Conservation (phyloP, 768 basidiomycete species). For the Lactifluus subvellereus region DNA sequence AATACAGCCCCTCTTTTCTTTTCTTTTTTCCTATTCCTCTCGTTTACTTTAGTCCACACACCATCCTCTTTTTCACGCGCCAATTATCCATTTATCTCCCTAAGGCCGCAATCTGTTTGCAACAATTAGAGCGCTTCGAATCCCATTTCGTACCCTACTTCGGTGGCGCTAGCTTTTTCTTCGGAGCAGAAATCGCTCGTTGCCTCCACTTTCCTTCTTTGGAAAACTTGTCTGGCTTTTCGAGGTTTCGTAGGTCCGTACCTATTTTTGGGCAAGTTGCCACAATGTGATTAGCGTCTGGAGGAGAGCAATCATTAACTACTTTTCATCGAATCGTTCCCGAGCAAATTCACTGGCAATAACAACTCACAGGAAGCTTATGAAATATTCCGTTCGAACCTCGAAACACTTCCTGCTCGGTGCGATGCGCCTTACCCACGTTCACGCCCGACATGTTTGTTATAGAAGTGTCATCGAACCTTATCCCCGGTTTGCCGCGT, state of each 20-base stretch:
- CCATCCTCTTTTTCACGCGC: conserved; percentile 5
- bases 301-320: background rate
- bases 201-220: conserved; percentile 1
- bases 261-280: conserved; percentile 3
- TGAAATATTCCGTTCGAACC: background rate
- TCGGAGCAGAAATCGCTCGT: conserved; percentile 18
- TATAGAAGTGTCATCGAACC: background rate
- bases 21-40: conserved; percentile 3
- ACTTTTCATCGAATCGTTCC: conserved; percentile 6
- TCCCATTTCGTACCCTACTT: background rate
- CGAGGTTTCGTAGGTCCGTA: conserved; percentile 2
- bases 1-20: background rate
- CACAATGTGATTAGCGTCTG: background rate
- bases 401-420: background rate
- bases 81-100: conserved; percentile 7
- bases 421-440: background rate
- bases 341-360: background rate
- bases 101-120: background rate
- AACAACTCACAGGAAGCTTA: background rate
- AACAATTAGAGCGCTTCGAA: background rate
- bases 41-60: background rate
- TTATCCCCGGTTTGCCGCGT: background rate
- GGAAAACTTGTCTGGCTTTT: conserved; percentile 18
- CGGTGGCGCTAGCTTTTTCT: conserved; percentile 1
- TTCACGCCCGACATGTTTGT: background rate